phyloP scores from a whole-genome alignment of 257 asterid species.

The Buddleja alternifolia region DNA sequence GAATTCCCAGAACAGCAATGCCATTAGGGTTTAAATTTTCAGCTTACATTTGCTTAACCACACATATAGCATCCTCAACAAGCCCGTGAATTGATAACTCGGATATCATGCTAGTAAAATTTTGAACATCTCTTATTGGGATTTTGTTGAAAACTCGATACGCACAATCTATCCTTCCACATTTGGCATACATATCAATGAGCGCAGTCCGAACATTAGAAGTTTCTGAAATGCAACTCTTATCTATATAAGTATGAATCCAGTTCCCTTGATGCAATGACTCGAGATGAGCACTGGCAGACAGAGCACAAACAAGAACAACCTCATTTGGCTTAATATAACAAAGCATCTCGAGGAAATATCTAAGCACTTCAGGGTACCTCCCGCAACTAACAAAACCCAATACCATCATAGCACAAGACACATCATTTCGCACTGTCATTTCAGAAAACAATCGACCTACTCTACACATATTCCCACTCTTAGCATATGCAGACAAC shows the following conservation, averaged over 20 bases:
- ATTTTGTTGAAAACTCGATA: conserved; percentile 47
- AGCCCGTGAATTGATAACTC: conserved; percentile 73
- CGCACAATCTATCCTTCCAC: conserved; percentile 69
- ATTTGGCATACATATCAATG: conserved; percentile 84
- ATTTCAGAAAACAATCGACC: conserved; percentile 47
- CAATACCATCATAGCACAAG: conserved; percentile 77
- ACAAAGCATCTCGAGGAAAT: conserved; percentile 50
- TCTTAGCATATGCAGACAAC: conserved; percentile 59
- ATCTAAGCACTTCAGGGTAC: conserved; percentile 51
- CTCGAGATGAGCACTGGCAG: conserved; percentile 86
- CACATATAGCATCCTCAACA: conserved; percentile 52
- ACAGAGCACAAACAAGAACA: conserved; percentile 73
- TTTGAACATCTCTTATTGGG: conserved; percentile 48
- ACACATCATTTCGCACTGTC: conserved; percentile 73
- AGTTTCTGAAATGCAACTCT: conserved; percentile 33
- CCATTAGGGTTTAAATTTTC: conserved; percentile 57
- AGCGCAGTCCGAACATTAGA: conserved; percentile 66
- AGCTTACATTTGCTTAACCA: conserved; percentile 59
- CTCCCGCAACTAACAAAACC: conserved; percentile 60
- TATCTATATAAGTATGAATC: conserved; percentile 54
- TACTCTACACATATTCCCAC: conserved; percentile 54
- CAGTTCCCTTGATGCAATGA: conserved; percentile 69
- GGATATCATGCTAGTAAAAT: conserved; percentile 73
- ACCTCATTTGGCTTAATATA: conserved; percentile 72
- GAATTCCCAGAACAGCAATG: conserved; percentile 65